These are phyloP conservation scores for Suhomyces kilbournensis DNA, from an alignment of 805 yeast genomes.

Conservation along the genomic window DNA sequence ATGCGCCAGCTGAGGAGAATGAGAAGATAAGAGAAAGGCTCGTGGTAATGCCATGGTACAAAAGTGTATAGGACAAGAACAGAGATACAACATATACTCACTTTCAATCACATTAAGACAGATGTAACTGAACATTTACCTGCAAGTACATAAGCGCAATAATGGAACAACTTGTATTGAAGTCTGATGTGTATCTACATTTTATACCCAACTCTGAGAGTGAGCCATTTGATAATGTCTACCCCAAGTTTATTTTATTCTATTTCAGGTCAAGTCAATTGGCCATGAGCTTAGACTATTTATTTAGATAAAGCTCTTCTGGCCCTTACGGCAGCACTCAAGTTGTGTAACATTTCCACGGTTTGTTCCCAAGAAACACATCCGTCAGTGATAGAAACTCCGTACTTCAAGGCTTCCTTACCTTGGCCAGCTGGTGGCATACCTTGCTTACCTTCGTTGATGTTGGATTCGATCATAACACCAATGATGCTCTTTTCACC, in stretches of 20 bases:
- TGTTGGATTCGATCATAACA: slow-evolving; percentile 92
- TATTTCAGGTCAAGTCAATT: neutral
- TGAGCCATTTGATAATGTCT: neutral
- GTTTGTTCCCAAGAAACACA: slow-evolving; percentile 94
- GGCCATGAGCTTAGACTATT: neutral
- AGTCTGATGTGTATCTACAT: neutral
- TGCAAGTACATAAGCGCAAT: too few relatives aligned
- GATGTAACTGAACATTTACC: too few relatives aligned
- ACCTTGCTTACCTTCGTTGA: slow-evolving; percentile 87
- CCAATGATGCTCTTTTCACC: slow-evolving; percentile 87
- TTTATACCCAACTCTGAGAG: neutral
- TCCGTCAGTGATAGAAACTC: slow-evolving; percentile 95
- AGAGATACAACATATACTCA: too few relatives aligned
- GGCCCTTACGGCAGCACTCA: slow-evolving; percentile 78
- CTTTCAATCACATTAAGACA: too few relatives aligned
- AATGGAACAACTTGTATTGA: too few relatives aligned
- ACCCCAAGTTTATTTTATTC: neutral
- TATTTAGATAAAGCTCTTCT: slow-evolving; percentile 53
- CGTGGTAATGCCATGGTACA: neutral
- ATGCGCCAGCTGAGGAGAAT: neutral
- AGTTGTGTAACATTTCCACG: slow-evolving; percentile 68
- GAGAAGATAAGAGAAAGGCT: neutral
- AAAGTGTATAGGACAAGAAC: neutral
- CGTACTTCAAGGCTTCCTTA: slow-evolving; percentile 70
- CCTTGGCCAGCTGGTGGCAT: slow-evolving; percentile 57